Evolutionary conservation across 768 basidiomycete species (phyloP).

Genomic region (Termitomyces sp.): DNA sequence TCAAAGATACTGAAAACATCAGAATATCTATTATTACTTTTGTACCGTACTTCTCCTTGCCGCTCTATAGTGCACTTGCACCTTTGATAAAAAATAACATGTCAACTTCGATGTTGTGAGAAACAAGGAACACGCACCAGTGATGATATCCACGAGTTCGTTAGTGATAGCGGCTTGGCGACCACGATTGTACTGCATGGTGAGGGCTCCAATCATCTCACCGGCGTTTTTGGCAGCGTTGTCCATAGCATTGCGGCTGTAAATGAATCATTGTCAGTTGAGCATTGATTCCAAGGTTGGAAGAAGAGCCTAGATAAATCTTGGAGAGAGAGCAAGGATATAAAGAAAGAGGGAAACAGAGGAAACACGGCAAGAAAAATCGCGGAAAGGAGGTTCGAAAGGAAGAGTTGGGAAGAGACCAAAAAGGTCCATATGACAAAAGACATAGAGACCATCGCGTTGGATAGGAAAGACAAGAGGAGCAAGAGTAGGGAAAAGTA

Average conservation of each 20-base stretch:
- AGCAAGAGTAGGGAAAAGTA: not conserved
- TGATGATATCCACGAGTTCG: conserved; percentile 90
- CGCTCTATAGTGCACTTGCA: conserved; percentile 36
- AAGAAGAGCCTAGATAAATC: no score
- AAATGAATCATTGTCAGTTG: not conserved
- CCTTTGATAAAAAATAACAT: conserved; percentile 18
- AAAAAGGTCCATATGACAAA: no score
- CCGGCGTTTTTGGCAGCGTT: conserved; percentile 97
- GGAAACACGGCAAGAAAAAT: not conserved
- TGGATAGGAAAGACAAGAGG: not conserved
- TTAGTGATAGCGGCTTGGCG: conserved; percentile 97
- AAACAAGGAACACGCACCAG: conserved; percentile 45
- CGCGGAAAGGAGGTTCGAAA: no score
- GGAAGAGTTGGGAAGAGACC: no score
- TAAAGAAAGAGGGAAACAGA: no score
- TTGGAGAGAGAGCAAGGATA: not conserved
- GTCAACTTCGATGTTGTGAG: not conserved
- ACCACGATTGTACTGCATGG: conserved; percentile 98
- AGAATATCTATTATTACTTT: not conserved
- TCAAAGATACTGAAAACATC: not conserved
- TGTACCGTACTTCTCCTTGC: not conserved
- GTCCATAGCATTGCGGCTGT: conserved; percentile 97
- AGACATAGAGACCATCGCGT: not conserved
- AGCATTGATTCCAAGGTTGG: no score
- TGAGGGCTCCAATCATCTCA: conserved; percentile 85